phyloP scores from a whole-genome alignment of 345 rosid genomes.

The Citrus unshiu region DNA sequence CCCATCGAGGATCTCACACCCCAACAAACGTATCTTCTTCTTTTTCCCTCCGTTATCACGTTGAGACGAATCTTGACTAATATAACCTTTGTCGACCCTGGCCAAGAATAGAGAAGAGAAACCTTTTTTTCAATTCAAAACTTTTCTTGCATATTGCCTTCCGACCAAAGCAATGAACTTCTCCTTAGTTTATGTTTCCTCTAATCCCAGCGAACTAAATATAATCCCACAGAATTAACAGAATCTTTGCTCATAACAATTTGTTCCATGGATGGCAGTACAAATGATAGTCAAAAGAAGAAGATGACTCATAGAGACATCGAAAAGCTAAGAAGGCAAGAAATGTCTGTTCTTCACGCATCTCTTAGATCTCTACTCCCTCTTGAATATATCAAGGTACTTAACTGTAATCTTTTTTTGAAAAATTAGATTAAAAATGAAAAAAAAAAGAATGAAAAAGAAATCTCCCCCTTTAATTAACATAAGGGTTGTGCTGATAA shows the following conservation, averaged over 20 bases:
- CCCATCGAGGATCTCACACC: conserved; percentile 17
- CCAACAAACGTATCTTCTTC: conserved; percentile 15
- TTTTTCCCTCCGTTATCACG: background rate
- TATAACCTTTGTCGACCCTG: background rate
- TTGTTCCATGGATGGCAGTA: conserved; percentile 5
- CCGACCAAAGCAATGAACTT: conserved; percentile 6
- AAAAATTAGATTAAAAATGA: background rate
- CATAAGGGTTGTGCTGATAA: too few relatives aligned
- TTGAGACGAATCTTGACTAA: background rate
- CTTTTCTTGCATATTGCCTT: background rate
- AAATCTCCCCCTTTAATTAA: background rate
- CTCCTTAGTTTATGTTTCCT: conserved; percentile 3
- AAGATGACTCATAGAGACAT: conserved; percentile 60
- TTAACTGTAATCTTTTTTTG: background rate
- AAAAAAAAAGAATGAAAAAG: too few relatives aligned
- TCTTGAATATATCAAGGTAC: conserved; percentile 61
- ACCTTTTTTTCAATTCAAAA: background rate
- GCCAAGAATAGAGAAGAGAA: background rate
- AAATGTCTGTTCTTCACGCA: conserved; percentile 57
- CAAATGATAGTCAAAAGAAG: conserved; percentile 28
- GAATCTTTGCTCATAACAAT: background rate
- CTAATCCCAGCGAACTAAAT: background rate
- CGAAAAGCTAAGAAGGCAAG: conserved; percentile 71
- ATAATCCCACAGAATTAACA: conserved; percentile 21
- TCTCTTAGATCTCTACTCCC: conserved; percentile 74